A percentile compares a stretch with the other conserved stretches of the same genome.
These are phyloP conservation scores for Bryum argenteum DNA, from an alignment of 225 moss, liverwort and hornwort species.

Conservation along the genomic window DNA sequence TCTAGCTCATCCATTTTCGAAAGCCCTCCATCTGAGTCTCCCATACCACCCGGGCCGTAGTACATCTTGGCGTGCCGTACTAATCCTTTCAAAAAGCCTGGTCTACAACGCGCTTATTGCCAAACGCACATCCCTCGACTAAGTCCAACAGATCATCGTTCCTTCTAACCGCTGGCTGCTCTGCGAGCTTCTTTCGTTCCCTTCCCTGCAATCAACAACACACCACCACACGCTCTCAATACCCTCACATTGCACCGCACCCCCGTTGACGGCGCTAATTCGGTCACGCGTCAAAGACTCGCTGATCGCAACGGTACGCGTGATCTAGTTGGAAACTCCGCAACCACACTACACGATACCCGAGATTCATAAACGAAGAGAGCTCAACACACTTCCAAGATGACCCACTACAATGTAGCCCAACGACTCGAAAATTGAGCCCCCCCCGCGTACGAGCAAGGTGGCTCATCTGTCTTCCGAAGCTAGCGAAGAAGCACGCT, in stretches of 20 bases:
- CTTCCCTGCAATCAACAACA: constrained; percentile 12
- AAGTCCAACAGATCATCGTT: constrained; percentile 13
- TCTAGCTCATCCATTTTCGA: constrained; percentile 47
- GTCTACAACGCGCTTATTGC: neutral
- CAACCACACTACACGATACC: neutral
- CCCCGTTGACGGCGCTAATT: neutral
- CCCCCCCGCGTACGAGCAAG: neutral
- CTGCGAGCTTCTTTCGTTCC: too few relatives aligned
- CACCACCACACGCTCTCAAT: constrained; percentile 5
- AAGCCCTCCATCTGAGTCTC: constrained; percentile 28
- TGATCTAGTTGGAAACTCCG: constrained; percentile 6
- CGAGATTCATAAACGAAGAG: neutral
- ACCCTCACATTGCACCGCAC: neutral
- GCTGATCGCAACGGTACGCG: neutral
- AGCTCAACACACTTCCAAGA: neutral
- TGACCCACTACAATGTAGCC: constrained; percentile 6
- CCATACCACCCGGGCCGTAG: constrained; percentile 30
- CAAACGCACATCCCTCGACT: constrained; percentile 20
- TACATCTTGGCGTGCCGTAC: constrained; percentile 42
- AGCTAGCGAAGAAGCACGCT: neutral
- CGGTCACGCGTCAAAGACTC: neutral
- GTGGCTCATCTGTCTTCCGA: neutral
- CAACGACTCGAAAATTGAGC: constrained; percentile 8
- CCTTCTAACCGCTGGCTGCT: neutral
- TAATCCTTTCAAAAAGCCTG: constrained; percentile 13